phyloP scores from a whole-genome alignment of 202 grass and related monocot species.

The Brachypodium distachyon region DNA sequence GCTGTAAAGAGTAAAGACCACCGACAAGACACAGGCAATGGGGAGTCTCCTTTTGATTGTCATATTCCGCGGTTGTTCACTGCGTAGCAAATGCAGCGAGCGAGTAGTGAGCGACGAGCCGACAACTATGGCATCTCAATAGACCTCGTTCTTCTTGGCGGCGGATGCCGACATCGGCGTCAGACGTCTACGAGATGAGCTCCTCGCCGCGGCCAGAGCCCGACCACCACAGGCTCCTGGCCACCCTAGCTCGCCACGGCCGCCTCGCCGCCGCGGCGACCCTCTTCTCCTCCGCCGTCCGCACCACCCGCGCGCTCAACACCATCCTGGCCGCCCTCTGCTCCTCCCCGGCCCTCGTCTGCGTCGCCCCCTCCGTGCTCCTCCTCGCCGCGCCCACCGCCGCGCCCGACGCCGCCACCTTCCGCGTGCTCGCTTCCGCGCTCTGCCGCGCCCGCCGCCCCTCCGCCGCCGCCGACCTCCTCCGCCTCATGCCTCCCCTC shows the following conservation, averaged over 20 bases:
- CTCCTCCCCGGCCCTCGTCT: background rate
- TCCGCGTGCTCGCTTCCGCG: slow-evolving; percentile 1
- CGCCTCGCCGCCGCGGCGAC: background rate
- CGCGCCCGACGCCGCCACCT: background rate
- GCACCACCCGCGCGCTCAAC: slow-evolving; percentile 2
- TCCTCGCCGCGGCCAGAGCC: background rate
- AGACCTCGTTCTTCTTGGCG: background rate
- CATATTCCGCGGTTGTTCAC: no score
- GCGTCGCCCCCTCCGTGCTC: background rate
- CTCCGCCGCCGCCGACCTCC: background rate
- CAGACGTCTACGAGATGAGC: background rate
- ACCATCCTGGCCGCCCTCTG: background rate
- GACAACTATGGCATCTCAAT: background rate
- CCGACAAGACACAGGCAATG: no score
- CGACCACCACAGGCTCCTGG: background rate
- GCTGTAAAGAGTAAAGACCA: background rate
- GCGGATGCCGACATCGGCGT: background rate
- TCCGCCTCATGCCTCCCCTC: background rate
- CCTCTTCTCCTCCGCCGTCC: background rate
- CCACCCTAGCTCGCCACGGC: slow-evolving; percentile 5
- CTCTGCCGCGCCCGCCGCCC: slow-evolving; percentile 1
- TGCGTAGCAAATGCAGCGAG: background rate
- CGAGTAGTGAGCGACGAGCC: no score
- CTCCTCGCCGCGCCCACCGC: background rate
- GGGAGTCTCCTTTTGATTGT: no score